Evolutionary conservation across 2,329 filamentous ascomycete genomes (phyloP), one percentile per base, ranked within the genome.

Genomic region (Diaporthe batatas): DNA sequence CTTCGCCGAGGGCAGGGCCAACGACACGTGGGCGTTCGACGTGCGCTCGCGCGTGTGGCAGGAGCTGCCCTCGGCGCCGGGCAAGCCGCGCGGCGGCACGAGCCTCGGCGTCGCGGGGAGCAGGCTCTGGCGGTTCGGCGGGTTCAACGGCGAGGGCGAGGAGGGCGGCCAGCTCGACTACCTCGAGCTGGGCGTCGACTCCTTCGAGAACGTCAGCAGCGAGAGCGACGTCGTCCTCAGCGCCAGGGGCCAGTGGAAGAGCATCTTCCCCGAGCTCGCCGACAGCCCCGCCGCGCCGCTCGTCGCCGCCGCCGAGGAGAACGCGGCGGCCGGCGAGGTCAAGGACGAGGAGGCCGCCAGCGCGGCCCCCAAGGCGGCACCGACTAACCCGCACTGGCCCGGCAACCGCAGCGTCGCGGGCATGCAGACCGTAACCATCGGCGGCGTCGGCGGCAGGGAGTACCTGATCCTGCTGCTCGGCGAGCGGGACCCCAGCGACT

Each of bases 21-120:
- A 85, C 14, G 94, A 97, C 79, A 82, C 95, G 7, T 97, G 94
- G 94, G 89, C 90, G 0, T 97, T 97, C 79, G 90, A 92, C 78
- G 82, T 96, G 32, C 84, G 84, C 62, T 86, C 86, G 10, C 84
- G 86, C 69, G 84, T 86, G 2, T 97, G 94, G 94, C 90, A 86
- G 51, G 86, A 92, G 78, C 85, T 94, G 18, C 87, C 91, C 0
- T 81, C 89, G 10, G 94, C 93, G 0, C 93, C 93, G 0, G 91
- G 88, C 0, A 89, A 91, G 10, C 83, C 89, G 0, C 87, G 94
- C 62, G 91, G 91, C 29, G 94, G 93, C 1, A 84, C 92, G 0
- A 89, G 90, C 5, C 90, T 97, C 34, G 89, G 91, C 1, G 87
- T 91, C 68, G 87, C 86, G 57, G 86, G 88, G 70, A 89, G 89